Evolutionary conservation across 2,329 filamentous ascomycete genomes (phyloP).

Genomic region (Aspergillus fumigatus): DNA sequence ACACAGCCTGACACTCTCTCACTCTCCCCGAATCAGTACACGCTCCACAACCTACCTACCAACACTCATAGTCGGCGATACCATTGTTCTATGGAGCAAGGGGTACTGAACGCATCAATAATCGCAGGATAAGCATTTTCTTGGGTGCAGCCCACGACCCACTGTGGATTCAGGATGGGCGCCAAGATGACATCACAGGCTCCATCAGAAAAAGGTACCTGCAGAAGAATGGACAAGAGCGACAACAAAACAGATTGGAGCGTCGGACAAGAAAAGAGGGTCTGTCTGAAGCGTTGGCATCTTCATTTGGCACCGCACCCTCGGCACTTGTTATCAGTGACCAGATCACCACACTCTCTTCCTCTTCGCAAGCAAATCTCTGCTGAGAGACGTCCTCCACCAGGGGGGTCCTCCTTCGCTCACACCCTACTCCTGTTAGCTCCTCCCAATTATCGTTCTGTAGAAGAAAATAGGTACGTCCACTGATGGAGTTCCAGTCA

Average conservation of each 20-base stretch:
- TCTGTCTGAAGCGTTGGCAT: neutral
- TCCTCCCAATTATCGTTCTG: constrained; percentile 3
- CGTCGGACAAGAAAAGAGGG: neutral
- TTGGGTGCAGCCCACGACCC: constrained; percentile 1
- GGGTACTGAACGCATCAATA: constrained; percentile 28
- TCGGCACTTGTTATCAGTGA: neutral
- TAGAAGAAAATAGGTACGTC: neutral
- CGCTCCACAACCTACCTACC: constrained; percentile 13
- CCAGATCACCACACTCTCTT: neutral
- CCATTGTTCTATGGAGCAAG: constrained; percentile 17
- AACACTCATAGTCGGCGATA: constrained; percentile 11
- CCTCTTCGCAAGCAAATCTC: neutral
- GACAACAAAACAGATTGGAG: neutral
- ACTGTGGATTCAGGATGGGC: neutral
- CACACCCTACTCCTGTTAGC: constrained; percentile 1
- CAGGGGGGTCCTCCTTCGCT: neutral
- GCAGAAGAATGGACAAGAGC: neutral
- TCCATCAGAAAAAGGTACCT: neutral
- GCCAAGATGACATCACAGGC: constrained; percentile 20
- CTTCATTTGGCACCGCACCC: neutral
- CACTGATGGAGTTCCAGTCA: neutral
- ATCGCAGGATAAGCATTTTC: constrained; percentile 29
- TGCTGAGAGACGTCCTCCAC: neutral
- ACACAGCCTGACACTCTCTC: constrained; percentile 9
- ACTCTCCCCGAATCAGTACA: constrained; percentile 8